Evolutionary conservation across 192 early-diverging fungal species (phyloP), one percentile per base, ranked within the genome.

Genomic region (Gamsiella multidivaricata): DNA sequence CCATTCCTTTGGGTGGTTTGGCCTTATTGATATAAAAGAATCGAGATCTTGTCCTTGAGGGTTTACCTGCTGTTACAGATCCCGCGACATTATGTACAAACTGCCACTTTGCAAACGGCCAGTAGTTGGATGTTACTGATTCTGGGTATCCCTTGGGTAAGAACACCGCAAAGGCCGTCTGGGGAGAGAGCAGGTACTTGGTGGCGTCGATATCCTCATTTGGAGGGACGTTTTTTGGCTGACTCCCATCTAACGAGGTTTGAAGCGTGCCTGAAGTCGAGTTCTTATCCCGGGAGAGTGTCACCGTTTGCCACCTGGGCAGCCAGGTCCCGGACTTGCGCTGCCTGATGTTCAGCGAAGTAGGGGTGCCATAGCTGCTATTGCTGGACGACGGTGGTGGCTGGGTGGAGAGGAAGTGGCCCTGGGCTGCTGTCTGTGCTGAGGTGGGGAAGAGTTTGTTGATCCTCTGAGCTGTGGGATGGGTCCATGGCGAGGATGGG

Each of bases 41-140:
- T 78, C 81, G 17, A 61, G 34, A 43, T 31, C 34, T n/a, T n/a
- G n/a, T n/a, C n/a, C n/a, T n/a, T n/a, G n/a, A n/a, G n/a, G n/a
- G n/a, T 69, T 65, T 58, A 85, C 84, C 87, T 66, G 90, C 87
- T 3, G 92, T 93, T 2, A 95, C 85, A 0, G 93, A 87, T 36
- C 94, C 94, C 3, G 92, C 79, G 8, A 93, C 86, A 61, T 90
- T 92, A 64, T 94, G 89, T 23, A 89, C 54, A 71, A 95, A 93
- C 69, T 92, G 88, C 90, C 93, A 96, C 51, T 91, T 81, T 29
- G 88, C 86, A 79, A 92, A 95, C 12, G 80, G 73, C 32, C 86
- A 81, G 71, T 95, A 96, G 78, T 93, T 90, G 34, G 83, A 80
- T 8, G 91, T 86, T 8, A 95, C 92, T 0, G 91, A 87, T 43